Base-by-base conservation (phyloP, 2,329 filamentous ascomycete species). In the Dothideomycetidae sp. region DNA sequence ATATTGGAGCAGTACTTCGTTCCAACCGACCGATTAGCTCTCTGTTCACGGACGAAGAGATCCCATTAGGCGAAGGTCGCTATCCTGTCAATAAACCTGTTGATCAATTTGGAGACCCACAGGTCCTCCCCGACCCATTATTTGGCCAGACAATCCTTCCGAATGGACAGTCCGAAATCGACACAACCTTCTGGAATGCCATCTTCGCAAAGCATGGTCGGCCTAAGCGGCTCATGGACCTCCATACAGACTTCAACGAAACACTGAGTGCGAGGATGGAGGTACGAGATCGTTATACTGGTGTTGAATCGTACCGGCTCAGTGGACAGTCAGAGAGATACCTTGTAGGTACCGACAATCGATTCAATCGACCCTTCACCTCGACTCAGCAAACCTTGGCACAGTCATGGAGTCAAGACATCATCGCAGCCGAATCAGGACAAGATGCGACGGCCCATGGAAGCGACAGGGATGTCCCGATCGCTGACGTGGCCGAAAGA, bases 11-110 rank as follows among this genome's bases (percentile, higher is more conserved):
- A 34, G 57, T 63, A 5, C 53, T 67, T 29, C 53, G 53, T 13
- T 63, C 61, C 3, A 59, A 57, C 36, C 62, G 64, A 44, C 62
- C 63, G 1, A 51, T 67, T 21, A 64, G 62, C 29, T 62, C 63
- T 5, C 55, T 58, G 2, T 65, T 67, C 41, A 50, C 54, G 9
- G 54, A 61, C 41, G 53, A 50, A 44, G 50, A 49, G 43, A 58
- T 52, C n/a, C 51, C 53, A 5, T 43, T 33, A 2, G 51, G 54
- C 4, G 50, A 50, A 23, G 40, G 30, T 7, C 42, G 53, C 12
- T 35, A 35, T 10, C 44, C 44, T 11, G 42, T 42, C 5, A 51
- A 50, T 10, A 66, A 66, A 43, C 32, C 41, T 3, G 36, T 44
- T 5, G 53, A 59, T 33, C 44, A 45, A 10, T 50, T 48, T 29